Conservation (phyloP, 495 filamentous ascomycete genomes). For the Pyrenopolyporus hunteri region DNA sequence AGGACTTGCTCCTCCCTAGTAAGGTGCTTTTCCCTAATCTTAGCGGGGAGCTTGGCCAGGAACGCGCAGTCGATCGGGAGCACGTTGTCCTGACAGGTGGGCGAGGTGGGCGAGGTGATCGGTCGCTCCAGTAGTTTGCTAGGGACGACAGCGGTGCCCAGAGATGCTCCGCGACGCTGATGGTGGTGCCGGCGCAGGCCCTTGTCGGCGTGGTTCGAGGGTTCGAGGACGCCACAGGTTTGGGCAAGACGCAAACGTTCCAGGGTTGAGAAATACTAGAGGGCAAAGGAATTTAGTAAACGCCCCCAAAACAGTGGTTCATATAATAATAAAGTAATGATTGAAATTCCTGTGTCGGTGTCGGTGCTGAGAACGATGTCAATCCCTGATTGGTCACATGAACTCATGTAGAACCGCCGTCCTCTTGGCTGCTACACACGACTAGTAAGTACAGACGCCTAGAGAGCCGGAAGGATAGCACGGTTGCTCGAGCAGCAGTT, state of each 20-base stretch:
- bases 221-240: constrained; percentile 46
- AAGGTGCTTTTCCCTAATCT: constrained; percentile 72
- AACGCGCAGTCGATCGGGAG: constrained; percentile 69
- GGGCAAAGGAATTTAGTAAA: constrained; percentile 29
- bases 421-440: no score
- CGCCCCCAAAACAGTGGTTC: not conserved
- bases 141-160: constrained; percentile 45
- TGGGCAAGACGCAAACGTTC: constrained; percentile 69
- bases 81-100: constrained; percentile 45
- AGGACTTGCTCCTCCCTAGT: constrained; percentile 73
- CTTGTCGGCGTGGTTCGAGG: constrained; percentile 45
- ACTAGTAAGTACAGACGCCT: no score
- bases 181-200: constrained; percentile 49
- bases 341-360: not conserved
- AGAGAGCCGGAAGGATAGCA: no score
- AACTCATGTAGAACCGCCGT: no score
- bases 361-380: not conserved
- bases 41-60: constrained; percentile 72
- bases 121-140: constrained; percentile 44
- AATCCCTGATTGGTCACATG: no score
- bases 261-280: constrained; percentile 70
- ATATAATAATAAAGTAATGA: not conserved
- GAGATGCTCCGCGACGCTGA: constrained; percentile 44
- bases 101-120: constrained; percentile 37
- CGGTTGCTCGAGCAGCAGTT: no score